These are phyloP conservation scores for Pestalotiopsis sp. DNA, from an alignment of 2,329 filamentous ascomycete genomes.

Conservation along the genomic window DNA sequence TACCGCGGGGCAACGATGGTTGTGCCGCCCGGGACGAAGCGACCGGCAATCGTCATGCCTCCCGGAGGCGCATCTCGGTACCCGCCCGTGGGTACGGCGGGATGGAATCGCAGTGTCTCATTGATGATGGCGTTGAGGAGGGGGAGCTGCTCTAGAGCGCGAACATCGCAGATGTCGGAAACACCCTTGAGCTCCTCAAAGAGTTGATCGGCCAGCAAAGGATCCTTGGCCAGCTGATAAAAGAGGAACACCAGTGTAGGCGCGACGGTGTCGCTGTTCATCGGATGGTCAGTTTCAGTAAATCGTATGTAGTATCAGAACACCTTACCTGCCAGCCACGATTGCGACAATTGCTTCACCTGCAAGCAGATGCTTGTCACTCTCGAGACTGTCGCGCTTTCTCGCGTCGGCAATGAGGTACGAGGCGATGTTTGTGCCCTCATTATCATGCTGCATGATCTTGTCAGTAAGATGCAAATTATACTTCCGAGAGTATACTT, in stretches of 20 bases:
- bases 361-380: not conserved
- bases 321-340: not conserved
- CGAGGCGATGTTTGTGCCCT: not conserved
- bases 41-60: conserved; percentile 13
- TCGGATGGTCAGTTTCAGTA: not conserved
- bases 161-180: not conserved
- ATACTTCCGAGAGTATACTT: not conserved
- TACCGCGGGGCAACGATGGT: conserved; percentile 16
- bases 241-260: not conserved
- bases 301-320: not conserved
- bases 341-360: not conserved
- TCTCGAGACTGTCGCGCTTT: not conserved
- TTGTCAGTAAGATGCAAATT: not conserved
- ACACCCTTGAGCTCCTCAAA: not conserved
- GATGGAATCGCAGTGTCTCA: conserved; percentile 18
- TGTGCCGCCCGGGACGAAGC: conserved; percentile 16
- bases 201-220: not conserved
- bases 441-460: not conserved
- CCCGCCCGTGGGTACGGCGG: conserved; percentile 13
- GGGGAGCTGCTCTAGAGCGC: not conserved
- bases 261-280: not conserved
- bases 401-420: not conserved
- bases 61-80: conserved; percentile 13
- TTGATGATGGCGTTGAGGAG: conserved; percentile 18
- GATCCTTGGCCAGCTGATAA: conserved; percentile 2